Evolutionary conservation across 768 basidiomycete genomes (phyloP).

Genomic region (Lepiota venenata): DNA sequence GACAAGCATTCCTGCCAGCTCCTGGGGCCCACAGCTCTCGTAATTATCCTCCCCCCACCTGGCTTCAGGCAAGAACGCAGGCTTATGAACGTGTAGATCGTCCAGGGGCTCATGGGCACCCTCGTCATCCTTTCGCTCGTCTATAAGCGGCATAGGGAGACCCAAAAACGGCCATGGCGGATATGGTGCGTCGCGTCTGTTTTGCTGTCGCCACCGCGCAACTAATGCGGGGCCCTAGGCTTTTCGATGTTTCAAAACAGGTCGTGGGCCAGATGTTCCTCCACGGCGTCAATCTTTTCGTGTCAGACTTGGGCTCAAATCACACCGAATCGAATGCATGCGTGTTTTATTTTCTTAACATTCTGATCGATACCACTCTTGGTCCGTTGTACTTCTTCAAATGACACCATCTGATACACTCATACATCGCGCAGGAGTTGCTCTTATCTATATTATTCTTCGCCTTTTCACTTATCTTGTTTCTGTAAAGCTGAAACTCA

Average conservation of each 20-base stretch:
- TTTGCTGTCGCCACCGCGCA: background rate
- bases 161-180: constrained; percentile 82
- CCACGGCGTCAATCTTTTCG: constrained; percentile 73
- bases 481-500: constrained; percentile 57
- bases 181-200: constrained; percentile 66
- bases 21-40: constrained; percentile 49
- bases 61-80: constrained; percentile 25
- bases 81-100: constrained; percentile 55
- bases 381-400: constrained; percentile 48
- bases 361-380: constrained; percentile 87
- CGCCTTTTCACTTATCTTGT: constrained; percentile 62
- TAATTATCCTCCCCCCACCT: constrained; percentile 34
- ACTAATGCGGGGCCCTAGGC: constrained; percentile 38
- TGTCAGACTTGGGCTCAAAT: constrained; percentile 74
- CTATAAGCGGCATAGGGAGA: constrained; percentile 85
- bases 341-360: constrained; percentile 88
- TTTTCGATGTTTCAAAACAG: constrained; percentile 94
- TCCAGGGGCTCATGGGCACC: constrained; percentile 87
- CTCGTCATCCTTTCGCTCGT: constrained; percentile 86
- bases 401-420: constrained; percentile 4
- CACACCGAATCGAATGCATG: constrained; percentile 80
- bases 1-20: constrained; percentile 49
- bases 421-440: constrained; percentile 59
- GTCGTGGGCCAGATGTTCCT: constrained; percentile 82
- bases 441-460: constrained; percentile 72